Base-by-base conservation (phyloP, 1,284 basidiomycete genomes). In the Gomphus bonarii region DNA sequence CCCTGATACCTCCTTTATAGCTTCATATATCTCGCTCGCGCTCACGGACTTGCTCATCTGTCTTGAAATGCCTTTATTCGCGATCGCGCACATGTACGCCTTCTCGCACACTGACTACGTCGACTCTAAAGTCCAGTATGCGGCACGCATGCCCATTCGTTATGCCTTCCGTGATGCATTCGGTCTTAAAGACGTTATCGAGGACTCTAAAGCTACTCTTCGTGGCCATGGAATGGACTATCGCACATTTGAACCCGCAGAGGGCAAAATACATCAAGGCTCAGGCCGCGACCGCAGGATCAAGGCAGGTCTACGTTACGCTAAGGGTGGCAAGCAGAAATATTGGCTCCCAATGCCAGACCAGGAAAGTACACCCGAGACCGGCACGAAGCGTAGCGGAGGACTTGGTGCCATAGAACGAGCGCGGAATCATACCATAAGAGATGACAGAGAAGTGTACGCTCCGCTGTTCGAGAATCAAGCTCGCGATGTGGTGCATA, bases 51-150 rank as follows among this genome's bases (percentile, higher is more conserved):
- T 85, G 9, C 76, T 97, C 58, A 92, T 98, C 65, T 97, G 93
- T 71, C 75, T 97, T 59, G 95, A 99, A 72, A 98, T 99, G 95
- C 95, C 95, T 0, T 72, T 98, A 59, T 99, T 99, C 67, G 95
- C 97, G 0, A 76, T 97, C 50, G 88, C 91, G 1, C 97, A 99
- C 70, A 81, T 87, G 70, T 94, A 85, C 64, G 92, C 92, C 30
- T 95, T 95, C 68, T 82, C 86, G 3, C 80, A 85, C 63, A 85
- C 77, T 52, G 94, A 97, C 69, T 97, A 91, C 67, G 81, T 90
- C 63, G 84, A 90, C 65, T 70, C 77, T 0, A 70, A 75, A 4
- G 70, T 82, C 28, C 74, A 78, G 14, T 89, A 85, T 66, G 85
- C 88, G 28, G 94, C 91, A 1, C 85, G 94, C 22, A 86, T 97